Evolutionary conservation across 139 green algal genomes (phyloP).

Genomic region (Eudorina sp.): DNA sequence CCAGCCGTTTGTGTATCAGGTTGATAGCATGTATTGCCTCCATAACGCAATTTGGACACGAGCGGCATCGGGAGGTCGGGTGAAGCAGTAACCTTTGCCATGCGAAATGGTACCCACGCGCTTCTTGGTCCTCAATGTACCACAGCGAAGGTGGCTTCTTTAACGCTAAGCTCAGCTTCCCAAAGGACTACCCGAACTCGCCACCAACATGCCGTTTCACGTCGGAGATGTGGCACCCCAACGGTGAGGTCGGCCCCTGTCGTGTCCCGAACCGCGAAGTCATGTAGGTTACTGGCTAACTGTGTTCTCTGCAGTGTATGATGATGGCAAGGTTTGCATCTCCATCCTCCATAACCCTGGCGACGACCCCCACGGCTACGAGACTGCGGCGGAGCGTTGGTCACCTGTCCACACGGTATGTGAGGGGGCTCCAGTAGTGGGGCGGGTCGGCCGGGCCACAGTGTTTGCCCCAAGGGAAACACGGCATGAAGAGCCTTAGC

Average conservation of each 20-base stretch:
- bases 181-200: conserved; percentile 97
- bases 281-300: too few relatives aligned
- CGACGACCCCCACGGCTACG: conserved; percentile 96
- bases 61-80: too few relatives aligned
- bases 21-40: too few relatives aligned
- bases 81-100: not conserved
- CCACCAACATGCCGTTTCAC: conserved; percentile 96
- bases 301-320: conserved; percentile 89
- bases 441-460: too few relatives aligned
- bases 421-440: too few relatives aligned
- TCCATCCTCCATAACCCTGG: conserved; percentile 98
- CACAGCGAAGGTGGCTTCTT: conserved; percentile 99
- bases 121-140: not conserved
- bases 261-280: too few relatives aligned
- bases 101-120: not conserved
- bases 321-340: conserved; percentile 98
- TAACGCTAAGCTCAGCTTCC: conserved; percentile 96
- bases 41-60: too few relatives aligned
- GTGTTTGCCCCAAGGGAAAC: too few relatives aligned
- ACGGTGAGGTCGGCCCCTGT: conserved; percentile 78
- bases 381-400: conserved; percentile 96
- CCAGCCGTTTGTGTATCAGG: too few relatives aligned
- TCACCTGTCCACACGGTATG: conserved; percentile 96
- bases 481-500: too few relatives aligned
- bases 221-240: conserved; percentile 99